Conservation (phyloP, 2,329 filamentous ascomycete genomes). For the Arthrobotrys sinensis region DNA sequence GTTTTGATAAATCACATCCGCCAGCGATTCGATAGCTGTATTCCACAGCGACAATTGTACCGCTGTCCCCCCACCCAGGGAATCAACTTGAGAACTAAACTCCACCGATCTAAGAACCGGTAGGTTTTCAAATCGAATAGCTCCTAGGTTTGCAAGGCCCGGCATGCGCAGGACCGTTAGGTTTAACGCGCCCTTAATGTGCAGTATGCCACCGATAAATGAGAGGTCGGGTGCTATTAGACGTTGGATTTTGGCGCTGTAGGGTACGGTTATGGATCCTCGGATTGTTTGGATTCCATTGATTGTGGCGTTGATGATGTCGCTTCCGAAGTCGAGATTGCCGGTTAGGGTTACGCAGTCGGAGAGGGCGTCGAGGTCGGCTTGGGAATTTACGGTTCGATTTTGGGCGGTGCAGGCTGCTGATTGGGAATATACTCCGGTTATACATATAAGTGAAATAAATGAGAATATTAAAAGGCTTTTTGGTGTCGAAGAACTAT, state of each 20-base stretch:
- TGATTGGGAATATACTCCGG: conserved; percentile 13
- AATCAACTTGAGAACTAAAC: conserved; percentile 15
- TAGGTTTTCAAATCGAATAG: conserved; percentile 14
- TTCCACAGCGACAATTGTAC: not conserved
- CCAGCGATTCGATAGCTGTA: conserved; percentile 16
- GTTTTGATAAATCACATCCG: conserved; percentile 11
- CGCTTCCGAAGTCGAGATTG: conserved; percentile 1
- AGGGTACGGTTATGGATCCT: not conserved
- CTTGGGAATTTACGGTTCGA: conserved; percentile 28
- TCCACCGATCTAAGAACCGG: conserved; percentile 5
- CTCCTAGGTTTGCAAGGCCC: conserved; percentile 24
- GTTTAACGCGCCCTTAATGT: not conserved
- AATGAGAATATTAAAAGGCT: not conserved
- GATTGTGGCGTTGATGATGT: conserved; percentile 17
- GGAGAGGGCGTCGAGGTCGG: conserved; percentile 27
- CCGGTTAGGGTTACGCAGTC: conserved; percentile 18
- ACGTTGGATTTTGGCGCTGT: not conserved
- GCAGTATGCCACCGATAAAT: conserved; percentile 10
- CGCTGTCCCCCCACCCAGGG: not conserved
- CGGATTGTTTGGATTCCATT: conserved; percentile 31
- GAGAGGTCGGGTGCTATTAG: conserved; percentile 35
- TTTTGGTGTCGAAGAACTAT: not conserved
- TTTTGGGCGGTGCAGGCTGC: not conserved
- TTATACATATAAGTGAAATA: not conserved
- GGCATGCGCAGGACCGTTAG: conserved; percentile 20